Percentiles rank a stretch among this genome's conserved stretches.
Evolutionary conservation across 2,329 filamentous ascomycete genomes (phyloP).

Genomic region (Cyanodermella asteris): DNA sequence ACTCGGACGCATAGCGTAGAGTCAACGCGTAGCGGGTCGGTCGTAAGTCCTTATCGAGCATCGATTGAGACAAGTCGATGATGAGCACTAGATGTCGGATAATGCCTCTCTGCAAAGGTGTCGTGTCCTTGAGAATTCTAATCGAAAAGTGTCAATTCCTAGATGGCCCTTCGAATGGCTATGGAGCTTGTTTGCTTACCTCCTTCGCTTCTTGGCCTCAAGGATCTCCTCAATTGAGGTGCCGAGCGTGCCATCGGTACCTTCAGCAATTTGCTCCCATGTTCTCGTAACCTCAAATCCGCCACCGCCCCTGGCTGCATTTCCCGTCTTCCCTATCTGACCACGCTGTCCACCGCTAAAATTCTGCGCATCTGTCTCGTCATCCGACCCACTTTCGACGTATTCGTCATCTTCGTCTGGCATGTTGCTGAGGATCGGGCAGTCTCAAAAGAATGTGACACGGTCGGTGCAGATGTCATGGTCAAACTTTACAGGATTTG

Average conservation of each 20-base stretch:
- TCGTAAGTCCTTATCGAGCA: conserved; percentile 85
- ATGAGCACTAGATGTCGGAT: conserved; percentile 89
- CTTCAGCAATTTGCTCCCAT: conserved; percentile 53
- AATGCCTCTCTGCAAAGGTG: conserved; percentile 84
- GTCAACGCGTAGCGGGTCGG: conserved; percentile 70
- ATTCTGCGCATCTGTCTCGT: conserved; percentile 17
- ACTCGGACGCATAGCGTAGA: conserved; percentile 63
- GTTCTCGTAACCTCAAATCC: conserved; percentile 27
- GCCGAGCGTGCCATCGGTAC: conserved; percentile 56
- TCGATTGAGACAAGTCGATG: conserved; percentile 77
- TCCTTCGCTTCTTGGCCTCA: conserved; percentile 63
- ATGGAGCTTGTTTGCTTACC: conserved; percentile 20
- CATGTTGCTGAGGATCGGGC: no score
- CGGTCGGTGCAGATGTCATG: no score
- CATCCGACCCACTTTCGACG: conserved; percentile 25
- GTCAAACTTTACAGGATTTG: no score
- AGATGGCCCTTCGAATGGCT: conserved; percentile 1
- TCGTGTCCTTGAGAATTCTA: conserved; percentile 77
- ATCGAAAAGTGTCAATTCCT: conserved; percentile 8
- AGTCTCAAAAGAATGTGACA: no score
- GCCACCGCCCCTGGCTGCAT: conserved; percentile 8
- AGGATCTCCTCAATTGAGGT: conserved; percentile 48
- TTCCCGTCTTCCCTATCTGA: conserved; percentile 10
- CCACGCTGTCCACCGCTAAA: conserved; percentile 12
- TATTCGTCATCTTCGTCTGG: conserved; percentile 31